Conservation (phyloP, 768 basidiomycete genomes). For the Tylopilus plumbeoviolaceoides region DNA sequence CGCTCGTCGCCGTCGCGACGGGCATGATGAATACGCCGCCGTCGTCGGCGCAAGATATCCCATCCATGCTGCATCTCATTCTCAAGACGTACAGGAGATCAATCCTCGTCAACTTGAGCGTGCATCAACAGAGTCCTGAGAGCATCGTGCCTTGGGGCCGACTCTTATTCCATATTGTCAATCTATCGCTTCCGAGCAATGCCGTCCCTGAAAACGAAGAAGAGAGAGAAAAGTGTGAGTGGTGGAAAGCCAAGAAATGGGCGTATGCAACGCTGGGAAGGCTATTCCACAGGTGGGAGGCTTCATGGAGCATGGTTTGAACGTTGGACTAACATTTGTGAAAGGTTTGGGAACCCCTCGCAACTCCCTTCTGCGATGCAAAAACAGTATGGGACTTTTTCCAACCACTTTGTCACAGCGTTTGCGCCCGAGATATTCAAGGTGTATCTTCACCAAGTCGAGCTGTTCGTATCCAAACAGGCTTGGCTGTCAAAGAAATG, state of each 20-base stretch:
- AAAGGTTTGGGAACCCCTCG: conserved; percentile 80
- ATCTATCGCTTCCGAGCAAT: conserved; percentile 60
- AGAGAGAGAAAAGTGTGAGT: conserved; percentile 72
- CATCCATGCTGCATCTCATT: conserved; percentile 80
- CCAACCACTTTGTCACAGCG: conserved; percentile 67
- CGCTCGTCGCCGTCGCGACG: conserved; percentile 67
- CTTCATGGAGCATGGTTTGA: background rate
- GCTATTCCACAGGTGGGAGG: conserved; percentile 64
- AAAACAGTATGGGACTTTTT: conserved; percentile 64
- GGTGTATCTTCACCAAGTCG: conserved; percentile 62
- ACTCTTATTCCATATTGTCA: conserved; percentile 77
- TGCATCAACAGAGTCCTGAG: conserved; percentile 69
- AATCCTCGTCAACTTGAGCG: conserved; percentile 67
- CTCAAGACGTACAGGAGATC: conserved; percentile 84
- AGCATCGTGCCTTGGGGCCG: conserved; percentile 86
- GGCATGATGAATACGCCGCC: conserved; percentile 65
- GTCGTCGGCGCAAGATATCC: conserved; percentile 62
- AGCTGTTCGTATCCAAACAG: conserved; percentile 69
- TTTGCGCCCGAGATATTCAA: conserved; percentile 89
- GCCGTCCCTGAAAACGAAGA: conserved; percentile 69
- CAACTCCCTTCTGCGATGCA: conserved; percentile 75
- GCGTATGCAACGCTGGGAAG: conserved; percentile 77
- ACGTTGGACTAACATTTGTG: conserved; percentile 4
- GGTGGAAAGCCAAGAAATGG: conserved; percentile 96
- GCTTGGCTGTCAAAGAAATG: conserved; percentile 81